These are phyloP conservation scores for Coelastrella sp. DNA, from an alignment of 139 green algal genomes.

Conservation along the genomic window DNA sequence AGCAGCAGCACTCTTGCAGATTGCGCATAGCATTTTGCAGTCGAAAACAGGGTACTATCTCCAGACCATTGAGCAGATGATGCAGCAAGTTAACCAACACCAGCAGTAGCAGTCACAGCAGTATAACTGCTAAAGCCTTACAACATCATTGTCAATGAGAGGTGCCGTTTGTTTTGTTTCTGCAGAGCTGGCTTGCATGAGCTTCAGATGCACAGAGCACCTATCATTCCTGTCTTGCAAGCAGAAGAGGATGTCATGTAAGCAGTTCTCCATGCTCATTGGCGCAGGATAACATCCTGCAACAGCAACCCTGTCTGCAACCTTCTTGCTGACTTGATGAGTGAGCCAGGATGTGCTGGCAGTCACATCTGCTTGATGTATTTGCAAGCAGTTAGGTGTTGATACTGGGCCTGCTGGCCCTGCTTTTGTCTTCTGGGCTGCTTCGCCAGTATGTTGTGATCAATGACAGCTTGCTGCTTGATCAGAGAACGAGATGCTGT, in stretches of 20 bases:
- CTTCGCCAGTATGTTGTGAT: too few relatives aligned
- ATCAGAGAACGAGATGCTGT: too few relatives aligned
- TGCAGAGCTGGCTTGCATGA: conserved; percentile 55
- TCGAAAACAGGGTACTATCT: background rate
- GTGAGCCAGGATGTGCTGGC: too few relatives aligned
- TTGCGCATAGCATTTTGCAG: background rate
- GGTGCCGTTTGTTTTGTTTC: conserved; percentile 18
- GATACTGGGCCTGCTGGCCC: background rate
- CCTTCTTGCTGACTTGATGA: too few relatives aligned
- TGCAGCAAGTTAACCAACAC: background rate
- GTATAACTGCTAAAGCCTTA: background rate
- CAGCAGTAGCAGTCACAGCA: background rate
- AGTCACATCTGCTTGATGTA: too few relatives aligned
- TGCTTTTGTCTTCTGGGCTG: background rate
- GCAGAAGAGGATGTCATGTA: conserved; percentile 71
- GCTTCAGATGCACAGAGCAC: conserved; percentile 50
- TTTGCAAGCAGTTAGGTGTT: too few relatives aligned
- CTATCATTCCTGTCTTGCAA: conserved; percentile 62
- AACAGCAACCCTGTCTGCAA: background rate
- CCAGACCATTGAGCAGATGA: background rate
- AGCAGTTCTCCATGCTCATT: background rate
- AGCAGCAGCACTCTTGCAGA: background rate
- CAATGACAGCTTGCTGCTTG: background rate
- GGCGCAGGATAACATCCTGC: background rate
- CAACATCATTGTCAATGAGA: too few relatives aligned